A percentile compares a stretch with the other conserved stretches of the same genome.
phyloP scores from a whole-genome alignment of 768 basidiomycete species.

The Sutorius australiensis region DNA sequence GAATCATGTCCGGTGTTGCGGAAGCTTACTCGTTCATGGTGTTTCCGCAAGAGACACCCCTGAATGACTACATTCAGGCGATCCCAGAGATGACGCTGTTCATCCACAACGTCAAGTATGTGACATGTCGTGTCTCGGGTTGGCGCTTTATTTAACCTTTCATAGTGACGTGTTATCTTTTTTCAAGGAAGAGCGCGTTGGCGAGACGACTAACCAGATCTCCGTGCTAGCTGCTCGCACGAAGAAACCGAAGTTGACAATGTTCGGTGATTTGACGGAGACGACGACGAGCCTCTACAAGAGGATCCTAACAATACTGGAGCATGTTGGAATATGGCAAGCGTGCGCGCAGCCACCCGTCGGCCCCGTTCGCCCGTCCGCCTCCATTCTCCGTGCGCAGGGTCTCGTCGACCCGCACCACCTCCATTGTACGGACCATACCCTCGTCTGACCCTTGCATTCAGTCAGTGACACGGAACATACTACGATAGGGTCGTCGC shows the following conservation, averaged over 20 bases:
- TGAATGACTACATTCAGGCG: not conserved
- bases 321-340: too few species aligned
- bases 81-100: not conserved
- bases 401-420: too few species aligned
- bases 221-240: slow-evolving; percentile 23
- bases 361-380: too few species aligned
- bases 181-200: not conserved
- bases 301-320: slow-evolving; percentile 23
- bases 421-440: too few species aligned
- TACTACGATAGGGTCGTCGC: too few species aligned
- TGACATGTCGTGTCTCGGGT: not conserved
- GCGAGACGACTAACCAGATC: not conserved
- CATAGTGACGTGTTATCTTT: not conserved
- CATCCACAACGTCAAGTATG: not conserved
- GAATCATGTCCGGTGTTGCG: not conserved
- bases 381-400: too few species aligned
- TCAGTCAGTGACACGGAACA: too few species aligned
- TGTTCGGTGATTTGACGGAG: slow-evolving; percentile 20
- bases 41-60: not conserved
- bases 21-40: not conserved
- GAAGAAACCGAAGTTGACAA: slow-evolving; percentile 25
- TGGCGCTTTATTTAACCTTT: not conserved
- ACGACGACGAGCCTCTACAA: slow-evolving; percentile 24
- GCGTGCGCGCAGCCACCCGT: too few species aligned
- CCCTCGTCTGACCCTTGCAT: too few species aligned